These are phyloP conservation scores for Cordyceps militaris DNA, from an alignment of 2,329 filamentous ascomycete genomes.

Conservation along the genomic window DNA sequence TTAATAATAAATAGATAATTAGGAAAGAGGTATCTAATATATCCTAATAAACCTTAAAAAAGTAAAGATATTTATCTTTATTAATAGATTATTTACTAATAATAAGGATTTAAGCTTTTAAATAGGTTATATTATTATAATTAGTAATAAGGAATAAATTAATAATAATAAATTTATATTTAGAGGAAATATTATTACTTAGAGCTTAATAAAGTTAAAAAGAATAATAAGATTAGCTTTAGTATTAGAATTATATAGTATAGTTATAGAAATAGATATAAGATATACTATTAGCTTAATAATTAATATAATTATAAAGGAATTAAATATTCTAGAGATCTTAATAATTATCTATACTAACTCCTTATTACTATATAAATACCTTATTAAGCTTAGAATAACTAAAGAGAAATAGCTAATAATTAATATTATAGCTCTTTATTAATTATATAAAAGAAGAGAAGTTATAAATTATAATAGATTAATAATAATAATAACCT, in stretches of 20 bases:
- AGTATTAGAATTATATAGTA: not conserved
- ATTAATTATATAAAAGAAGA: too few species aligned
- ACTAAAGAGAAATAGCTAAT: too few species aligned
- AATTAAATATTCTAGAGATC: slow-evolving; percentile 1
- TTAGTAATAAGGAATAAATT: not conserved
- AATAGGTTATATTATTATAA: not conserved
- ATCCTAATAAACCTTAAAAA: not conserved
- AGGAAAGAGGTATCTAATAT: not conserved
- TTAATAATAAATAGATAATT: not conserved
- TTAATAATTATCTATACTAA: too few species aligned
- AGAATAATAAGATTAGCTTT: not conserved
- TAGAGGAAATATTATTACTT: not conserved
- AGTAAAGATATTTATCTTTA: not conserved
- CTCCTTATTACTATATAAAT: slow-evolving; percentile 17
- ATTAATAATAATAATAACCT: too few species aligned
- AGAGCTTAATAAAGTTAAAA: not conserved
- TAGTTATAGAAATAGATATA: not conserved
- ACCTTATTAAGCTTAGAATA: too few species aligned
- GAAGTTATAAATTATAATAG: too few species aligned
- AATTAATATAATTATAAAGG: not conserved
- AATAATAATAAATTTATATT: not conserved
- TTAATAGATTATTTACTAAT: not conserved
- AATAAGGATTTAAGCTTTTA: not conserved
- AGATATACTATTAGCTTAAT: not conserved
- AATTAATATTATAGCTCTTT: too few species aligned